Evolutionary conservation across 805 yeast species (phyloP), one percentile per base, ranked within the genome.

Genomic region (Brettanomyces anomalus): DNA sequence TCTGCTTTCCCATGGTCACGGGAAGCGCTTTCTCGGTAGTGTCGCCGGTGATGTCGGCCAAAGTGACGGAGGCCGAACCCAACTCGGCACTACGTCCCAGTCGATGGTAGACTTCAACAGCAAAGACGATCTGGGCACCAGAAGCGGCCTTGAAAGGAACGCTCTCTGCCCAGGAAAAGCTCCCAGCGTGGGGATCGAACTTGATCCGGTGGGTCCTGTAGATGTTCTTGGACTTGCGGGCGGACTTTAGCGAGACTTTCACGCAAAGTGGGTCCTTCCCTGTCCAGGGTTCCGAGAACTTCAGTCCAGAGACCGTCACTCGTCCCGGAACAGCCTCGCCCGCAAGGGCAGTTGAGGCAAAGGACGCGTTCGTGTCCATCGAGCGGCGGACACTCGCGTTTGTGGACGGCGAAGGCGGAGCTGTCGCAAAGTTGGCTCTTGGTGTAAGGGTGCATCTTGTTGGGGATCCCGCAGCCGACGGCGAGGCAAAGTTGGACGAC

Each of bases 51-150:
- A 64, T 70, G 15, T 80, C 80, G 34, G 63, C 54, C 48, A 85
- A 63, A 11, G 64, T 61, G 26, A 86, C 52, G 33, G 74, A 67
- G 7, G 77, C 78, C 38, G 68, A 68, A 11, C 83, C 95, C 34
- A 87, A 43, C 44, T 76, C 84, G 21, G 67, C 65, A 50, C 76
- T 81, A 55, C 81, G 79, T 33, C 95, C 88, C 51, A 89, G 72
- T 3, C 77, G 72, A 57, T 85, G 93, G 54, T 76, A 83, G 30
- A 79, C 77, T 35, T 76, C 68, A 21, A 85, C 75, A 34, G 70
- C 68, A 54, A 90, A 75, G 3, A 76, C 65, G 35, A 89, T 54
- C 43, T 67, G 71, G 3, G 81, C 79, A 10, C 74, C 81, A 4
- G 79, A 62, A 4, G 81, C 68, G 4, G 90, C 80, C 54, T 74